Evolutionary conservation across 768 basidiomycete genomes (phyloP).

Genomic region (Phanerochaete carnosa): DNA sequence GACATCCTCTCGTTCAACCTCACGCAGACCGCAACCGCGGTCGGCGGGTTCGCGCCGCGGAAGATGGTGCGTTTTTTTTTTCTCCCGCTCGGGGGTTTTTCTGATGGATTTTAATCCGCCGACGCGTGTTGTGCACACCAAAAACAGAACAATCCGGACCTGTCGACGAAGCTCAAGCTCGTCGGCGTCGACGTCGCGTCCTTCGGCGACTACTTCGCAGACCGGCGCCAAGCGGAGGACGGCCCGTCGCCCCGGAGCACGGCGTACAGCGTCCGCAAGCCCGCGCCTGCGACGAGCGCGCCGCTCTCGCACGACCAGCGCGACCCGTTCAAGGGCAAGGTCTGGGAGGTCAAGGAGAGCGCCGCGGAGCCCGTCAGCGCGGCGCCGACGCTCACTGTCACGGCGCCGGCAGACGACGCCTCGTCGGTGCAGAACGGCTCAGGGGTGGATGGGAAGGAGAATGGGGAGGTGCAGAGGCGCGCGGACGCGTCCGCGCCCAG

Average conservation of each 20-base stretch:
- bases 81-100: neutral
- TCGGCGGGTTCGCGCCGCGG: constrained; percentile 38
- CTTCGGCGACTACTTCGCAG: constrained; percentile 73
- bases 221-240: constrained; percentile 31
- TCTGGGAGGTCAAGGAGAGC: constrained; percentile 14
- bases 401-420: neutral
- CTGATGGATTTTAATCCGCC: neutral
- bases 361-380: neutral
- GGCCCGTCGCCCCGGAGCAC: constrained; percentile 3
- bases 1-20: constrained; percentile 73
- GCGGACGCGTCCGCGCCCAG: constrained; percentile 20
- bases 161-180: constrained; percentile 68
- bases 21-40: constrained; percentile 45
- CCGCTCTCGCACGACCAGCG: constrained; percentile 11
- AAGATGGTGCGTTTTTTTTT: constrained; percentile 34
- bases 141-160: constrained; percentile 56
- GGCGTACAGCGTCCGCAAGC: constrained; percentile 13
- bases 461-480: neutral
- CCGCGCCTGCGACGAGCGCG: constrained; percentile 15
- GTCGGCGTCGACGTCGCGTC: constrained; percentile 65
- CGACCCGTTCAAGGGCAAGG: constrained; percentile 5
- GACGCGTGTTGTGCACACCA: constrained; percentile 15
- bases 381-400: neutral
- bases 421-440: no score
- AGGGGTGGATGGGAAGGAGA: neutral